These are phyloP conservation scores for Cyberlindnera meyerae DNA, from an alignment of 805 yeast species.

Conservation along the genomic window DNA sequence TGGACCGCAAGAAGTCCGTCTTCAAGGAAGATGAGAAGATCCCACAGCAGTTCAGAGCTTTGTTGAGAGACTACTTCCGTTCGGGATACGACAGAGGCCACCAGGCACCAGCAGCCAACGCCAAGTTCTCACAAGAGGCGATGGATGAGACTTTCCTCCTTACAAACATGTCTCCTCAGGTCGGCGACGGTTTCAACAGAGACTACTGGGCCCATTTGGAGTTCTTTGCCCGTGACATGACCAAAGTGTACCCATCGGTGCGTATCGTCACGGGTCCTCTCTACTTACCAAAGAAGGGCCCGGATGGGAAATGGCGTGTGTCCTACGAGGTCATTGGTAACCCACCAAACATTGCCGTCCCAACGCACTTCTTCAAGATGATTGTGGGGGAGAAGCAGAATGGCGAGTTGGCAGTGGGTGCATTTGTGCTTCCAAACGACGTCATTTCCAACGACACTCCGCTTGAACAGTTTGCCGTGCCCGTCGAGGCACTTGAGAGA, in stretches of 20 bases:
- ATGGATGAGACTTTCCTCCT: constrained; percentile 93
- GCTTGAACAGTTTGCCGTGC: constrained; percentile 74
- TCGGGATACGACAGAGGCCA: constrained; percentile 97
- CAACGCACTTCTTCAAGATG: constrained; percentile 93
- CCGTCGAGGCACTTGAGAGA: constrained; percentile 83
- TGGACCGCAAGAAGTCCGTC: constrained; percentile 74
- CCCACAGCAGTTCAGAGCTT: constrained; percentile 72
- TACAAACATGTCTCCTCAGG: constrained; percentile 94
- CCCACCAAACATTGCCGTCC: constrained; percentile 95
- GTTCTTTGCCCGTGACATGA: constrained; percentile 76
- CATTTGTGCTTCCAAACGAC: constrained; percentile 92
- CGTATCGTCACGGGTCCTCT: constrained; percentile 92
- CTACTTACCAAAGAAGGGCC: constrained; percentile 69
- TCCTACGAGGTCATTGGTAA: constrained; percentile 91
- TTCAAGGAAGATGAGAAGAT: constrained; percentile 84
- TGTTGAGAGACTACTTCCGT: constrained; percentile 81
- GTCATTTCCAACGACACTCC: constrained; percentile 66
- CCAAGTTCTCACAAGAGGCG: constrained; percentile 82
- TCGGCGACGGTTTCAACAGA: constrained; percentile 95
- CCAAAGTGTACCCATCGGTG: constrained; percentile 66
- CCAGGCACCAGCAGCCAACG: constrained; percentile 97
- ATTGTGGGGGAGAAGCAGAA: constrained; percentile 72
- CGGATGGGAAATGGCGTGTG: constrained; percentile 81
- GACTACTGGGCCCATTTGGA: constrained; percentile 98
- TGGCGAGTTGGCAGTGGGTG: constrained; percentile 64